Conservation (phyloP, 1,139 yeast genomes). For the Taphrina populina region DNA sequence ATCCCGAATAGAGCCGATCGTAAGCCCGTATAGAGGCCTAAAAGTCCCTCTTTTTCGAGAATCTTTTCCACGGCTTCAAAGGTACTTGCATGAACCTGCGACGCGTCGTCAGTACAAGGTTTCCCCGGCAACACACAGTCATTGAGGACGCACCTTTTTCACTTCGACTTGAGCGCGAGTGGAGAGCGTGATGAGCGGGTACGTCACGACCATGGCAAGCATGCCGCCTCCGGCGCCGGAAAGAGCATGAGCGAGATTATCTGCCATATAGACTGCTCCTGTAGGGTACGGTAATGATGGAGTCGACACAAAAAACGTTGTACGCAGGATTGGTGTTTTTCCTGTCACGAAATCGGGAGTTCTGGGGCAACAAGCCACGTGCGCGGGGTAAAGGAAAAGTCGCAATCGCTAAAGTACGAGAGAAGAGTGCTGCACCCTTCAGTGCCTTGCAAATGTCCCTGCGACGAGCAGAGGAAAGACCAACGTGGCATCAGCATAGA, state of each 20-base stretch:
- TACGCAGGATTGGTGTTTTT: no score
- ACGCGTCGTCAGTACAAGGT: no score
- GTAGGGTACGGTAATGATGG: no score
- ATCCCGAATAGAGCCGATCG: slow-evolving; percentile 87
- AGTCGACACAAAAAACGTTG: no score
- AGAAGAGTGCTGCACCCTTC: no score
- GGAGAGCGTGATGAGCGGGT: slow-evolving; percentile 59
- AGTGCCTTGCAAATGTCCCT: slow-evolving; percentile 75
- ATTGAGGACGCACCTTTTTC: slow-evolving; percentile 23
- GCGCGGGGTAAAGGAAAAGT: no score
- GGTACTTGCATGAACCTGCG: slow-evolving; percentile 40
- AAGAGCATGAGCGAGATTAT: slow-evolving; percentile 69
- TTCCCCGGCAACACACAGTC: no score
- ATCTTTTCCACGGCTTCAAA: slow-evolving; percentile 51
- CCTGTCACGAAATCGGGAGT: no score
- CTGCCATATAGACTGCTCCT: slow-evolving; percentile 38
- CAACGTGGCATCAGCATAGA: slow-evolving; percentile 92
- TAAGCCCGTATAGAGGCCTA: slow-evolving; percentile 77
- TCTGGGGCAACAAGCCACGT: no score
- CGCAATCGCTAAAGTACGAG: no score
- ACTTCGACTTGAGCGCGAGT: slow-evolving; percentile 41
- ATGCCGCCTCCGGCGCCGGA: slow-evolving; percentile 96
- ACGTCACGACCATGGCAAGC: slow-evolving; percentile 61
- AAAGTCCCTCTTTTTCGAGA: slow-evolving; percentile 61
- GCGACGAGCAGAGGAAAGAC: slow-evolving; percentile 96